Conservation (phyloP, 768 basidiomycete species). For the Boletus pseudopeckii region DNA sequence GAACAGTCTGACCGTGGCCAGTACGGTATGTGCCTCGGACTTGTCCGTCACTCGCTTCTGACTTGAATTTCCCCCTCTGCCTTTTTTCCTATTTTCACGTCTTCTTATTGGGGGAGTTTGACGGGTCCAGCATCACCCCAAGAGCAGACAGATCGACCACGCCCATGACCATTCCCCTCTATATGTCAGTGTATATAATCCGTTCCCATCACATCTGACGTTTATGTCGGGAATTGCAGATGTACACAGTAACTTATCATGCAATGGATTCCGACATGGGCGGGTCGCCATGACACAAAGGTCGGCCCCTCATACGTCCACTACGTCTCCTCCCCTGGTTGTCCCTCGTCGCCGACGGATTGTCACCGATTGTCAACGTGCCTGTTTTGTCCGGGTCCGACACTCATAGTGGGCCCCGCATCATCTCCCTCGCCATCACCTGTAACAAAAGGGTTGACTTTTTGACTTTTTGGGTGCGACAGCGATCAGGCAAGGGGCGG, state of each 20-base stretch:
- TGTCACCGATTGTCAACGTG: not conserved
- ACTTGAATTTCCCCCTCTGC: not conserved
- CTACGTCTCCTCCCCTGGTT: not conserved
- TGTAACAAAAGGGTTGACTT: not conserved
- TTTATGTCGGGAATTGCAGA: not conserved
- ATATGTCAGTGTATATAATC: not conserved
- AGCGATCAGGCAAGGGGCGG: not conserved
- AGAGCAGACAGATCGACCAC: conserved; percentile 5
- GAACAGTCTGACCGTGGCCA: conserved; percentile 8
- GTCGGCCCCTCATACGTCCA: not conserved
- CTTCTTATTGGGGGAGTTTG: not conserved
- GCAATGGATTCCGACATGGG: not conserved
- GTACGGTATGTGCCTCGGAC: not conserved
- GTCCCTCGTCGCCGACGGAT: not conserved
- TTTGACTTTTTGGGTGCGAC: not conserved
- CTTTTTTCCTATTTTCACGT: not conserved
- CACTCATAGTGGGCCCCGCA: not conserved
- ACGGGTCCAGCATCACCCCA: conserved; percentile 1
- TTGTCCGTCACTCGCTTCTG: conserved; percentile 2
- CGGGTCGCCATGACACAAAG: conserved; percentile 3
- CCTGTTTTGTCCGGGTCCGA: not conserved
- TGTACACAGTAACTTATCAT: not conserved
- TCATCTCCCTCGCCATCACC: too few species aligned
- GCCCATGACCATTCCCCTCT: conserved; percentile 1
- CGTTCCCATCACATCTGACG: not conserved